Conservation (phyloP, 106 monocot species). For the Allium sativum region DNA sequence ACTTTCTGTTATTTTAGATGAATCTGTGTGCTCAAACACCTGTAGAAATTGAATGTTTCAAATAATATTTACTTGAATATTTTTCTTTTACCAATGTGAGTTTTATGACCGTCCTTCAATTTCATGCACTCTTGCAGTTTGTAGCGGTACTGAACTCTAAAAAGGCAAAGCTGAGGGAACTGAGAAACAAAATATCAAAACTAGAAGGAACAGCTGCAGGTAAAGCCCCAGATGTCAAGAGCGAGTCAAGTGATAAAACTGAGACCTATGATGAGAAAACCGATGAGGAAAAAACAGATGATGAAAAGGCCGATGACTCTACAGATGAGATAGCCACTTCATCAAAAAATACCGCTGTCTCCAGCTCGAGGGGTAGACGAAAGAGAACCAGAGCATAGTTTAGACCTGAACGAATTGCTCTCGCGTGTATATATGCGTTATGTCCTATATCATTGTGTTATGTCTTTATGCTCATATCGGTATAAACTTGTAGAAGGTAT, state of each 20-base stretch:
- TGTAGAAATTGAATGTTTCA: too few relatives aligned
- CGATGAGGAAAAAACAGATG: constrained; percentile 29
- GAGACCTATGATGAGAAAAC: constrained; percentile 43
- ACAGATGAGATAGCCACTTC: too few relatives aligned
- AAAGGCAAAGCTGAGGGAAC: constrained; percentile 74
- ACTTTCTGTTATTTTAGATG: too few relatives aligned
- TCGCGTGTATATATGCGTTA: too few relatives aligned
- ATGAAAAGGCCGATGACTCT: constrained; percentile 11
- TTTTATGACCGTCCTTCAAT: too few relatives aligned
- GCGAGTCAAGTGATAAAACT: constrained; percentile 49
- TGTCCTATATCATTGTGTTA: too few relatives aligned
- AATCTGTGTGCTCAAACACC: too few relatives aligned
- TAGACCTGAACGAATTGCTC: too few relatives aligned
- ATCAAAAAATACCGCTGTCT: background rate
- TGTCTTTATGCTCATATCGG: too few relatives aligned
- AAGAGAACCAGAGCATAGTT: constrained; percentile 24
- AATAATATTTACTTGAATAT: too few relatives aligned
- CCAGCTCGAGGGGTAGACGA: constrained; percentile 10
- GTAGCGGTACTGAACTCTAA: constrained; percentile 72
- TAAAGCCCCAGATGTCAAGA: constrained; percentile 32
- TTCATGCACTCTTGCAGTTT: constrained; percentile 35
- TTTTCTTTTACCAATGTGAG: too few relatives aligned
- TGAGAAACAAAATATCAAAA: constrained; percentile 51
- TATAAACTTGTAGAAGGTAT: too few relatives aligned
- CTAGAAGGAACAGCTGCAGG: constrained; percentile 15